Base-by-base conservation (phyloP, 257 asterid genomes). In the Cynanchum wilfordii region DNA sequence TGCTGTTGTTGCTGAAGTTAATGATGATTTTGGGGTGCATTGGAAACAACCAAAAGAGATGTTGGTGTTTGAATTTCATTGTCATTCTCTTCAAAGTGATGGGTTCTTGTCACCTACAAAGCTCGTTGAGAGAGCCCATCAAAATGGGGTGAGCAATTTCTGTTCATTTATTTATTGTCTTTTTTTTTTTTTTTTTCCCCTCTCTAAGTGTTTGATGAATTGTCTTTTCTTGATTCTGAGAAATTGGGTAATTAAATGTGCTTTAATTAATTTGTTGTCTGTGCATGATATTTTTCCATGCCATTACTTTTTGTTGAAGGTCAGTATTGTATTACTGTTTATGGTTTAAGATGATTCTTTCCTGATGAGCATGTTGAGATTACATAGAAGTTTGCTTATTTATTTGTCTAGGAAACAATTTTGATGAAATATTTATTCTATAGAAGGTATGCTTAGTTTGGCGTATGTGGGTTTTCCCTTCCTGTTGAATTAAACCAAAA, bases 71-170 rank as follows among this genome's bases (percentile, higher is more conserved):
- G 98, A 95, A 71, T 84, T 95, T 60, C 99, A 95, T 74, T 90
- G 79, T 49, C 99, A 95, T 84, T 85, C 98, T 1, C 84, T 85
- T 75, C 88, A 87, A 77, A 95, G 99, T 78, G 99, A 95, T 84
- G 99, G 99, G 20, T 95, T 79, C 79, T 84, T 95, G 81, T 85
- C 98, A 55, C 98, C 99, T 78, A 44, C 98, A 47, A 95, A 90
- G 87, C 98, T 95, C 62, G 89, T 95, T 40, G 99, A 95, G 79
- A 90, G 95, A 86, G 99, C 99, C 25, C 97, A 95, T 85, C 93
- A 85, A 36, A 85, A 84, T 79, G 98, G 98, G 94, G 99, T 92
- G 67, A 75, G 75, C 76, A 68, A 54, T 6, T 63, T 52, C 9
- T 47, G 19, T 22, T 49, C 5, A 4, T 3, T 59, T n/a, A 25